Base-by-base conservation (phyloP, 73 alveolate genomes). In the Stentor roeselii region DNA sequence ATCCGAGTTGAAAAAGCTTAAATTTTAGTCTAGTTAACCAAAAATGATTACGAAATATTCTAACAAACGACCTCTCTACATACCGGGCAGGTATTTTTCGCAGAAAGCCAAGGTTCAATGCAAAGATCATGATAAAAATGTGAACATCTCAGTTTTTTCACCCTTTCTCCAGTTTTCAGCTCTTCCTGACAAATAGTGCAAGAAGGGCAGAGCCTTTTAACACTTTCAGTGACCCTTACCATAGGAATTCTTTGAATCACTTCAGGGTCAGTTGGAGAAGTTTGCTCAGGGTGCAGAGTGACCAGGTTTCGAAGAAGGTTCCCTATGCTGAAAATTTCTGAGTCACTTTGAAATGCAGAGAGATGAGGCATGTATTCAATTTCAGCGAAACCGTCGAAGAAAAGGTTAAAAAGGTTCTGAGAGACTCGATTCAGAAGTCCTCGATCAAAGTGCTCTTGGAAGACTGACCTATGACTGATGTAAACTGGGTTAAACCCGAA, bases 61-160 rank as follows among this genome's bases (percentile, higher is more conserved):
- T n/a, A n/a, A n/a, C n/a, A n/a, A n/a, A n/a, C n/a, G n/a, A n/a
- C 67, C 61, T 87, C 89, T 83, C 96, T 86, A 84, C 99, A 95
- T 36, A 94, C 95, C 3, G 99, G 99, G 67, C 98, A 93, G 37
- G 95, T 82, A 83, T 84, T 84, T 84, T 95, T 94, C 60, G 89
- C 91, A 78, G 84, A 85, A 0, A 95, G 83, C 98, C 99, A 95
- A 32, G 96, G 96, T 39, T 92, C 75, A 6, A 95, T 80, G 87
- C 99, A 95, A 39, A 93, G 95, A 3, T 92, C 90, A 85, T 95
- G 99, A 89, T 86, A 95, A 21, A 95, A 91, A 84, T 95, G 99
- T 41, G 93, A 94, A 85, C 99, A 95, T 41, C 97, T 97, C 87
- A 95, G 60, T 74, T 93, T 87, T 85, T 87, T 93, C 11, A 96